Base-by-base conservation (phyloP, 345 rosid species). In the Erucastrum elatum region DNA sequence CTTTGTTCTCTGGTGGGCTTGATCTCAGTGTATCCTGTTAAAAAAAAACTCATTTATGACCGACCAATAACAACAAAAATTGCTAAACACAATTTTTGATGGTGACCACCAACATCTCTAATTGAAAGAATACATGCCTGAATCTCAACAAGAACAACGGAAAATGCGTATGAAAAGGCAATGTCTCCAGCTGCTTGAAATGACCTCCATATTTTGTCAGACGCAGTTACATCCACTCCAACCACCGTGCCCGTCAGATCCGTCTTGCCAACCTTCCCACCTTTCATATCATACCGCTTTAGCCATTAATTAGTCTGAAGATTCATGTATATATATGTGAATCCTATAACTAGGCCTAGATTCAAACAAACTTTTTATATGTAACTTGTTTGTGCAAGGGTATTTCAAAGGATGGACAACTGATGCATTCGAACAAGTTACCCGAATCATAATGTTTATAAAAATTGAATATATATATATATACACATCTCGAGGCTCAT, bases 161-260 rank as follows among this genome's bases (percentile, higher is more conserved):
- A 82, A 83, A 21, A 94, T 12, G 97, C 91, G 49, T 89, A 94
- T 25, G 98, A 86, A 80, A 94, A 94, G 7, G 98, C 97, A 68
- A 94, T 85, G 71, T 94, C 86, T 7, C 98, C 97, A 6, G 91
- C 69, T 0, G 98, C 94, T 74, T 87, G 95, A 75, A 94, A 91
- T 8, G 84, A 27, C 34, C 39, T 87, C 98, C 97, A 92, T n/a
- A 94, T 81, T 84, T 94, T 94, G 66, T 90, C 86, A 2, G 86
- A 74, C 44, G 85, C 88, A 12, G 91, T 70, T 79, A 92, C 92
- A 58, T 91, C 95, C n/a, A 87, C 88, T 0, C 94, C 95, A 15
- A 90, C 84, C 8, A 71, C 70, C 7, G 78, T 72, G 1, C 98
- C 97, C 0, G 93, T 91, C 34, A 90, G 6, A 49, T 53, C 67